Evolutionary conservation across 371 early-diverging fungal genomes (phyloP).

Genomic region (Sporodiniella umbellata): DNA sequence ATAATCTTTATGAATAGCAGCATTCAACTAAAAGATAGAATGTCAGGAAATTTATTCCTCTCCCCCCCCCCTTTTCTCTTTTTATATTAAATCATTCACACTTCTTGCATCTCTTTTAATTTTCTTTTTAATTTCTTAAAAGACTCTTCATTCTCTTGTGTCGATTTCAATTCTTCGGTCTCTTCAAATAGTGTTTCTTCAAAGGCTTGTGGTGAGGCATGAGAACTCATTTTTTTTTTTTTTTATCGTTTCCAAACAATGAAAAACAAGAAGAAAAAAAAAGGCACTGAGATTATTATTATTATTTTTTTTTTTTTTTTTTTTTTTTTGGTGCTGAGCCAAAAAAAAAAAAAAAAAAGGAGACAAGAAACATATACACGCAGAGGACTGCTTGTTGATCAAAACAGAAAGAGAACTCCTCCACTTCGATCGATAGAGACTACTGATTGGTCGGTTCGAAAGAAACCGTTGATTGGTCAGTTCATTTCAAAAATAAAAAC

Average conservation of each 20-base stretch:
- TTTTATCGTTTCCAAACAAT: too few relatives aligned
- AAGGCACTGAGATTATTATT: not conserved
- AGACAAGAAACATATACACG: not conserved
- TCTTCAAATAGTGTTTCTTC: not conserved
- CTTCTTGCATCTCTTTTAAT: conserved; percentile 52
- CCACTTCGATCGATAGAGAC: too few relatives aligned
- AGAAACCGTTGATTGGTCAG: too few relatives aligned
- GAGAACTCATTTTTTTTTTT: not conserved
- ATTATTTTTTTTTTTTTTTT: too few relatives aligned
- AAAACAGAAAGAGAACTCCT: too few relatives aligned
- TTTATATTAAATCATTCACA: not conserved
- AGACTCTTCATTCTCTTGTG: not conserved
- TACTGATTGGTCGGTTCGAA: too few relatives aligned
- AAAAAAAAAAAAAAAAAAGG: not conserved
- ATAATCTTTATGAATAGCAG: conserved; percentile 15
- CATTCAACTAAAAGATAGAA: not conserved
- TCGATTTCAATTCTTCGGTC: not conserved
- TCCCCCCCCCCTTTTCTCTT: too few relatives aligned
- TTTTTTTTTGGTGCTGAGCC: not conserved
- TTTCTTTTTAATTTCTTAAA: conserved; percentile 32
- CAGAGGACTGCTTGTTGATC: not conserved
- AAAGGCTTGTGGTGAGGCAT: not conserved
- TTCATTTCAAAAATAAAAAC: too few relatives aligned
- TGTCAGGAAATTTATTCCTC: too few relatives aligned
- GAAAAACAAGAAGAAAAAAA: too few relatives aligned